These are phyloP conservation scores for Phytophthora citrophthora DNA, from an alignment of 352 stramenopile species.

Conservation along the genomic window DNA sequence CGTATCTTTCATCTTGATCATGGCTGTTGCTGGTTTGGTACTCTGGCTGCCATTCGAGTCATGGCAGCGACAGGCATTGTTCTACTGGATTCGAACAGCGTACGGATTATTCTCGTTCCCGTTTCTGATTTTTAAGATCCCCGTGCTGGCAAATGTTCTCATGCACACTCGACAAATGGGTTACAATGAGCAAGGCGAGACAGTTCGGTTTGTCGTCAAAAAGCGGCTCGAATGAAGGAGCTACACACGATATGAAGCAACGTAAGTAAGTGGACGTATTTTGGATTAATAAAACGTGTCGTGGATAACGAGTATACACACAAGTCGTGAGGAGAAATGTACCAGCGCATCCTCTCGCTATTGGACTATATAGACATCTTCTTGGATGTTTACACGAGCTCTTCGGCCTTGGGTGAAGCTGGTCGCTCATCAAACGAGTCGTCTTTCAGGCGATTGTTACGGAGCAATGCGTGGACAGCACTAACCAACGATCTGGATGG, in stretches of 20 bases:
- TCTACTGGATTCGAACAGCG: constrained; percentile 89
- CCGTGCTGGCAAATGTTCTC: constrained; percentile 79
- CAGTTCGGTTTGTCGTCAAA: constrained; percentile 59
- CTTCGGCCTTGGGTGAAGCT: constrained; percentile 31
- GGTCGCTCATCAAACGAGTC: constrained; percentile 44
- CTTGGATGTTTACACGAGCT: constrained; percentile 44
- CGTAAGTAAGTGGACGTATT: constrained; percentile 9
- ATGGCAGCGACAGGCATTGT: constrained; percentile 83
- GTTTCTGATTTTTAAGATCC: constrained; percentile 90
- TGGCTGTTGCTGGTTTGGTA: constrained; percentile 63
- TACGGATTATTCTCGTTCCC: constrained; percentile 89
- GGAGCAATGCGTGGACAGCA: constrained; percentile 58
- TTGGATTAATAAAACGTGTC: constrained; percentile 36
- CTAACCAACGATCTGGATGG: constrained; percentile 46
- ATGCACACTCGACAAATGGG: constrained; percentile 88
- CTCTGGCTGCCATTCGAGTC: constrained; percentile 71
- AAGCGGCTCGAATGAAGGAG: constrained; percentile 34
- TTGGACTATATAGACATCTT: constrained; percentile 19
- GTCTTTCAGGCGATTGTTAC: constrained; percentile 76
- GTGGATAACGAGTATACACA: constrained; percentile 22
- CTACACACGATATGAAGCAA: not conserved
- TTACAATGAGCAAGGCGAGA: constrained; percentile 85
- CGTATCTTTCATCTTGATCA: constrained; percentile 75
- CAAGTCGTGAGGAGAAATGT: constrained; percentile 8
- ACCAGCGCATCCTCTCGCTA: constrained; percentile 19